Percentiles rank a stretch among this genome's conserved stretches.
These are phyloP conservation scores for Pugionium dolabratum DNA, from an alignment of 345 rosid species.

Conservation along the genomic window DNA sequence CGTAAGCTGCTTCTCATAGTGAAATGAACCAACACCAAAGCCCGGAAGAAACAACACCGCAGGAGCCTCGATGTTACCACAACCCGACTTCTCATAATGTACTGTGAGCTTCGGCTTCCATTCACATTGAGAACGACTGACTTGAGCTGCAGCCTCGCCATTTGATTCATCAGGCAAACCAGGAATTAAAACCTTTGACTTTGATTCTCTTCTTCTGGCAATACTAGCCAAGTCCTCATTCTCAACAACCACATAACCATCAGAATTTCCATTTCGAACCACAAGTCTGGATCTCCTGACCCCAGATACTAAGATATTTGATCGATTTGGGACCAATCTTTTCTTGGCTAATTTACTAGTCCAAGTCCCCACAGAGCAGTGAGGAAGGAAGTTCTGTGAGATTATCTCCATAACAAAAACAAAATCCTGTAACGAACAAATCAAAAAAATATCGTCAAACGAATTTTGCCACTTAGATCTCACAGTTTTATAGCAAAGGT, in stretches of 20 bases:
- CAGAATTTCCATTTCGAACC: constrained; percentile 46
- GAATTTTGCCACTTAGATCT: not conserved
- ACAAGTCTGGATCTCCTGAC: constrained; percentile 35
- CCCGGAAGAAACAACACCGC: constrained; percentile 88
- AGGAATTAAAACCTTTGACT: constrained; percentile 61
- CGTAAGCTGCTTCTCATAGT: constrained; percentile 84
- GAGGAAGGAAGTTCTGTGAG: constrained; percentile 46
- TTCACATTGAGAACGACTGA: constrained; percentile 65
- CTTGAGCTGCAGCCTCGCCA: constrained; percentile 55
- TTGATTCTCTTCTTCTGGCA: constrained; percentile 42
- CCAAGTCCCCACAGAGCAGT: constrained; percentile 38
- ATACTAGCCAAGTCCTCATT: constrained; percentile 48
- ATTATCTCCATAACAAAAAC: constrained; percentile 64
- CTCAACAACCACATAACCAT: constrained; percentile 59
- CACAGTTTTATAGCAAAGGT: not conserved
- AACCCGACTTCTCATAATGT: constrained; percentile 75
- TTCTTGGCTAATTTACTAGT: constrained; percentile 39
- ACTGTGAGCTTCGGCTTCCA: constrained; percentile 83
- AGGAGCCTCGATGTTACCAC: constrained; percentile 65
- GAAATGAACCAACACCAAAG: constrained; percentile 96
- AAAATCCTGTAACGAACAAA: constrained; percentile 42
- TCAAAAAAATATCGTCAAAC: not conserved
- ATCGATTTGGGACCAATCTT: constrained; percentile 35
- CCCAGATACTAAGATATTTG: constrained; percentile 31
- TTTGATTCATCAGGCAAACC: constrained; percentile 65